Percentiles rank a stretch among this genome's conserved stretches.
Evolutionary conservation across 495 filamentous ascomycete genomes (phyloP).

Genomic region (Choiromyces venosus): DNA sequence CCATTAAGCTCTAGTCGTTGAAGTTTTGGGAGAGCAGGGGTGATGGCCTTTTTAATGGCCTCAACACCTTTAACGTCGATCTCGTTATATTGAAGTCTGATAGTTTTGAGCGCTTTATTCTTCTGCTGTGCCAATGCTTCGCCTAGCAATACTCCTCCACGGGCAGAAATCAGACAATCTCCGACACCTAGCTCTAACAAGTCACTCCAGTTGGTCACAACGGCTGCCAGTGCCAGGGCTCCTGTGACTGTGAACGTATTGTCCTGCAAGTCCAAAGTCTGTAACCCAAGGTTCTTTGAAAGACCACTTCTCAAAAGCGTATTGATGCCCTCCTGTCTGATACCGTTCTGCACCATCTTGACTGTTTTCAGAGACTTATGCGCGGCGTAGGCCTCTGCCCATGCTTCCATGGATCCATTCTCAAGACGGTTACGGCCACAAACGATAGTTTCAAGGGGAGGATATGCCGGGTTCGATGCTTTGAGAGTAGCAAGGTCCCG

Average conservation of each 20-base stretch:
- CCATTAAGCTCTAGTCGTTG: slow-evolving; percentile 84
- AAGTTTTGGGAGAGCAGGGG: slow-evolving; percentile 46
- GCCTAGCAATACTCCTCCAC: slow-evolving; percentile 68
- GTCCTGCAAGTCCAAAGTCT: slow-evolving; percentile 85
- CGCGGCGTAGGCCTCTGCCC: slow-evolving; percentile 77
- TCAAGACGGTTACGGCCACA: slow-evolving; percentile 94
- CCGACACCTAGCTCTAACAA: slow-evolving; percentile 80
- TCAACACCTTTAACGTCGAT: slow-evolving; percentile 69
- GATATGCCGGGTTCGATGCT: slow-evolving; percentile 68
- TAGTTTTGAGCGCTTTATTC: slow-evolving; percentile 68
- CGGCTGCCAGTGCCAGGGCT: slow-evolving; percentile 69
- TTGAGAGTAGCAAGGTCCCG: slow-evolving; percentile 67
- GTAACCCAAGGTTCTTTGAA: slow-evolving; percentile 56
- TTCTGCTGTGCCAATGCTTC: slow-evolving; percentile 65
- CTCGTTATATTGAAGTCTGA: slow-evolving; percentile 91
- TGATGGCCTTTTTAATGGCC: slow-evolving; percentile 59
- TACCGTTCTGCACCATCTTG: slow-evolving; percentile 98
- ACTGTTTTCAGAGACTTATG: slow-evolving; percentile 74
- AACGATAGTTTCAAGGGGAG: slow-evolving; percentile 83
- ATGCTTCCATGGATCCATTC: slow-evolving; percentile 90
- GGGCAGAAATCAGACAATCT: slow-evolving; percentile 76
- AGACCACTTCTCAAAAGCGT: slow-evolving; percentile 71
- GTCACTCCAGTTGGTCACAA: slow-evolving; percentile 65
- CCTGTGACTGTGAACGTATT: slow-evolving; percentile 88
- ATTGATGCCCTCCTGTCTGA: slow-evolving; percentile 84